Conservation (phyloP, 305 asterid genomes). For the Lippia alba region DNA sequence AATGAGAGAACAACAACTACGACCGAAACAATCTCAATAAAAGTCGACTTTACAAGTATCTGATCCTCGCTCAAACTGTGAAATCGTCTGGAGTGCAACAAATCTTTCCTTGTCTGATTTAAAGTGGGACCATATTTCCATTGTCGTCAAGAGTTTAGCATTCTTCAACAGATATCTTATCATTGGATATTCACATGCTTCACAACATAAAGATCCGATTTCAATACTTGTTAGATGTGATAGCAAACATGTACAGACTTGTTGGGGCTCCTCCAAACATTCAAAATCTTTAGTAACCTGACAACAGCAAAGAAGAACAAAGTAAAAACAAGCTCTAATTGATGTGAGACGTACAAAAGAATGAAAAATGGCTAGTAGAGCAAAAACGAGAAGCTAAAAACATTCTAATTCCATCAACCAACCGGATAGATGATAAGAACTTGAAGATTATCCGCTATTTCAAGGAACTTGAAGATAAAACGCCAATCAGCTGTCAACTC, state of each 20-base stretch:
- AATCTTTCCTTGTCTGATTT: not conserved
- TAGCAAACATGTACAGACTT: no score
- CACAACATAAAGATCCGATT: not conserved
- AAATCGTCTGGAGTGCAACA: not conserved
- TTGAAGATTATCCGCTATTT: not conserved
- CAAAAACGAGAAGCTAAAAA: no score
- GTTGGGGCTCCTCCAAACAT: no score
- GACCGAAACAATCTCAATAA: no score
- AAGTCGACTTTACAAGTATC: not conserved
- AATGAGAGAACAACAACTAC: no score
- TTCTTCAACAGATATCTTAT: not conserved
- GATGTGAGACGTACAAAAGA: no score
- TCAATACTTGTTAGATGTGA: no score
- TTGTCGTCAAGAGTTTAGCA: not conserved
- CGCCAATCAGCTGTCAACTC: conserved; percentile 8
- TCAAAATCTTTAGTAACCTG: not conserved
- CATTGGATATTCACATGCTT: not conserved
- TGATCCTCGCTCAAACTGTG: not conserved
- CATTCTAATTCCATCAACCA: not conserved
- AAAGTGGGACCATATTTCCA: not conserved
- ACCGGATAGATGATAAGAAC: conserved; percentile 4
- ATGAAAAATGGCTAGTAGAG: not conserved
- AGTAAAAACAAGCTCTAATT: not conserved
- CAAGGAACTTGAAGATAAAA: not conserved
- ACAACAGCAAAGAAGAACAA: not conserved